These are phyloP conservation scores for Colletotrichum sp. DNA, from an alignment of 2,329 filamentous ascomycete genomes.

Conservation along the genomic window DNA sequence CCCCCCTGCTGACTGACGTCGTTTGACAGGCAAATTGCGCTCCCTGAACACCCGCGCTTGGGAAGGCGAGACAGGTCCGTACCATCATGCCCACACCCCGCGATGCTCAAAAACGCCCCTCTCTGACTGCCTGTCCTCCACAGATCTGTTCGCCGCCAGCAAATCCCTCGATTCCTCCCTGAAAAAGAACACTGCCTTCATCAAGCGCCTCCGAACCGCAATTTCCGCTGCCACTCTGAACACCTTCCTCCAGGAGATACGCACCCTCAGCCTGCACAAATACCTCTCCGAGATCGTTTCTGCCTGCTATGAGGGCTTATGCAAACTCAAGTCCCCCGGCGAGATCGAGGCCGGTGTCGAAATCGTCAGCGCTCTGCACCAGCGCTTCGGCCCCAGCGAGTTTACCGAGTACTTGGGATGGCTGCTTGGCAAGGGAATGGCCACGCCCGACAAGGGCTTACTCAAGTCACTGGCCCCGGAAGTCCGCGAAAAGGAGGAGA, in stretches of 20 bases:
- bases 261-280: constrained; percentile 89
- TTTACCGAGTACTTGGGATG: constrained; percentile 93
- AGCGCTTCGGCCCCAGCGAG: constrained; percentile 87
- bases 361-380: constrained; percentile 92
- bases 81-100: constrained; percentile 21
- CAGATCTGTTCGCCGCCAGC: constrained; percentile 80
- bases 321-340: constrained; percentile 87
- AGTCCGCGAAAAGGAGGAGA: constrained; percentile 91
- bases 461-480: constrained; percentile 82
- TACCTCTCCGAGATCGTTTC: constrained; percentile 97
- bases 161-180: constrained; percentile 89
- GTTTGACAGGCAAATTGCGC: constrained; percentile 79
- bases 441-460: constrained; percentile 83
- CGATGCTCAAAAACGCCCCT: background rate
- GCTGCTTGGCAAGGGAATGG: constrained; percentile 89
- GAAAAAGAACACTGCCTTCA: constrained; percentile 98
- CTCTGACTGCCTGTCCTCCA: constrained; percentile 13
- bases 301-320: constrained; percentile 92
- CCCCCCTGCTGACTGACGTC: background rate
- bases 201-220: constrained; percentile 91
- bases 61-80: constrained; percentile 83
- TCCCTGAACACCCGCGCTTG: constrained; percentile 86
- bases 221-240: constrained; percentile 79
- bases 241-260: constrained; percentile 90
- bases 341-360: constrained; percentile 93